Conservation (phyloP, 1,284 basidiomycete species). For the Leccinum pachyderme region DNA sequence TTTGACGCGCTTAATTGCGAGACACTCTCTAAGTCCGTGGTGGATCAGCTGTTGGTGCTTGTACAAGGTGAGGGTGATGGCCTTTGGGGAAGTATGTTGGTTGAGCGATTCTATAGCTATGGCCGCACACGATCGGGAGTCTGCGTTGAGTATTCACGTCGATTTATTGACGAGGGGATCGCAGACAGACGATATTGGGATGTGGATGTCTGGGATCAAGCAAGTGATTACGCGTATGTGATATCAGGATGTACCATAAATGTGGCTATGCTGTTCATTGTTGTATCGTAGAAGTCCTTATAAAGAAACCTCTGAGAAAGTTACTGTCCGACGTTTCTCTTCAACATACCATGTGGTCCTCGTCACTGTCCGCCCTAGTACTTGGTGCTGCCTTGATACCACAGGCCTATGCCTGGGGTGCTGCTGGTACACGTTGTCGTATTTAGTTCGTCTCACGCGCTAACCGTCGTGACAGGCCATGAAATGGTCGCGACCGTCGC, state of each 20-base stretch:
- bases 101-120: conserved; percentile 72
- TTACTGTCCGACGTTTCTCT: not conserved
- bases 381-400: conserved; percentile 22
- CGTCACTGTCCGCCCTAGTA: conserved; percentile 15
- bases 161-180: conserved; percentile 75
- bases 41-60: conserved; percentile 68
- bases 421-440: conserved; percentile 36
- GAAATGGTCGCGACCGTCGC: conserved; percentile 93
- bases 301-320: conserved; percentile 14
- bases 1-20: conserved; percentile 94
- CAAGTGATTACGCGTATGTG: conserved; percentile 71
- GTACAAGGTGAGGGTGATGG: conserved; percentile 51
- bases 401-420: conserved; percentile 40
- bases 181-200: conserved; percentile 75
- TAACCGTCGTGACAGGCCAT: conserved; percentile 39
- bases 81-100: conserved; percentile 3
- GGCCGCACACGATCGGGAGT: conserved; percentile 65
- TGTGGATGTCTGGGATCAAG: conserved; percentile 88
- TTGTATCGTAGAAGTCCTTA: not conserved
- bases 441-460: not conserved
- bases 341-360: conserved; percentile 21
- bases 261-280: no score
- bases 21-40: conserved; percentile 69
- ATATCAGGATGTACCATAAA: not conserved
- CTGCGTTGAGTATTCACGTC: conserved; percentile 74